Evolutionary conservation across 2,329 filamentous ascomycete species (phyloP).

Genomic region (Botrytis cinerea): DNA sequence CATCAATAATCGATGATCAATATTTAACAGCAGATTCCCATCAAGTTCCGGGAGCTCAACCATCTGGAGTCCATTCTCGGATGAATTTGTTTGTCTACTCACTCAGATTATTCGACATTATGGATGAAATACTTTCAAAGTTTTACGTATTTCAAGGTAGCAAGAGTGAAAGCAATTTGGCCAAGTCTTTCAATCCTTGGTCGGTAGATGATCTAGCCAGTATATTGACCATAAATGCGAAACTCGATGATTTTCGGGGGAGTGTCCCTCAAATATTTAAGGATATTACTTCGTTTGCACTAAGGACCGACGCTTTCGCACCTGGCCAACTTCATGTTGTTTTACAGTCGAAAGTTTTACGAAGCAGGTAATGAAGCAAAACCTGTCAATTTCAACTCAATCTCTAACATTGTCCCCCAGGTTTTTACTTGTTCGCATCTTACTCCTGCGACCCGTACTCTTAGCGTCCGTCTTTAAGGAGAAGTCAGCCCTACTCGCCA

Average conservation of each 20-base stretch:
- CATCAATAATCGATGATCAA: conserved; percentile 40
- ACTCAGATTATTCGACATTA: conserved; percentile 30
- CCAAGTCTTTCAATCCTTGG: conserved; percentile 10
- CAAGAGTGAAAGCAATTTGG: conserved; percentile 1
- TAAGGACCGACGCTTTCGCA: not conserved
- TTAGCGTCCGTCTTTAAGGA: conserved; percentile 6
- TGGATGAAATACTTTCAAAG: conserved; percentile 27
- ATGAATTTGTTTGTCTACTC: conserved; percentile 35
- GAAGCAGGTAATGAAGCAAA: conserved; percentile 25
- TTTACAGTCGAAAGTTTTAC: conserved; percentile 28
- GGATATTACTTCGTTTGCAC: not conserved
- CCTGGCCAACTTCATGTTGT: conserved; percentile 10
- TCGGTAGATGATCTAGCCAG: conserved; percentile 17
- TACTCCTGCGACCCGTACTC: conserved; percentile 14
- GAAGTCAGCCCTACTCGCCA: not conserved
- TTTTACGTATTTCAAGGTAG: conserved; percentile 25
- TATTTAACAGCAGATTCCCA: conserved; percentile 33
- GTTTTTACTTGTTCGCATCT: conserved; percentile 18
- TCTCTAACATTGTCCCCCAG: not conserved
- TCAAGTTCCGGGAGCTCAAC: conserved; percentile 33
- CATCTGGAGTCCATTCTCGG: conserved; percentile 30
- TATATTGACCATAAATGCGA: conserved; percentile 28
- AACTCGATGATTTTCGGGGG: conserved; percentile 28
- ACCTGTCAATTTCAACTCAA: not conserved
- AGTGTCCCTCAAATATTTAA: conserved; percentile 27